A percentile compares a stretch with the other conserved stretches of the same genome.
phyloP scores from a whole-genome alignment of 148 eudicot genomes.

The Rhododendron vialii region DNA sequence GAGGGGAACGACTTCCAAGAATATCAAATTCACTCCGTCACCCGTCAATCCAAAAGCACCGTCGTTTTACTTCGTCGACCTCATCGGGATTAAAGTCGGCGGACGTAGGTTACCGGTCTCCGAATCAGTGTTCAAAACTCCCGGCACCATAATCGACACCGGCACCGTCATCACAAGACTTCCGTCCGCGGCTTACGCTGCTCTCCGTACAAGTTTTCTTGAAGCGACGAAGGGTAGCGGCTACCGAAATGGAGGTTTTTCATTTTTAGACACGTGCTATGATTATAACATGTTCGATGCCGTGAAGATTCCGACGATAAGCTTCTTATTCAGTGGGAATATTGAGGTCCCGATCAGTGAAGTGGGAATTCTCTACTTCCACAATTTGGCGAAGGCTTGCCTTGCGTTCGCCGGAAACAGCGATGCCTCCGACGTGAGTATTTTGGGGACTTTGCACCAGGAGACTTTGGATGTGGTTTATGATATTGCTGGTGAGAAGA shows the following conservation, averaged over 20 bases:
- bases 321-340: conserved; percentile 43
- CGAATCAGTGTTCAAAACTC: not conserved
- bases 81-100: too few relatives aligned
- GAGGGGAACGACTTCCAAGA: not conserved
- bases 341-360: conserved; percentile 27
- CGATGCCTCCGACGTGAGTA: conserved; percentile 28
- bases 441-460: conserved; percentile 70
- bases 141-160: not conserved
- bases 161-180: conserved; percentile 29
- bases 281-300: conserved; percentile 37
- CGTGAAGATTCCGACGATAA: conserved; percentile 41
- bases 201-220: conserved; percentile 40
- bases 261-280: conserved; percentile 55
- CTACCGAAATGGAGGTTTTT: conserved; percentile 23
- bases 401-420: conserved; percentile 66
- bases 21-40: too few relatives aligned
- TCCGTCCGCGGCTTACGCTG: conserved; percentile 52
- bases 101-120: too few relatives aligned
- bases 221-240: conserved; percentile 31
- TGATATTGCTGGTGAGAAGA: conserved; percentile 62
- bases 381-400: conserved; percentile 22
- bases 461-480: conserved; percentile 57
- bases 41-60: too few relatives aligned
- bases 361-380: conserved; percentile 38
- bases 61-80: too few relatives aligned